These are phyloP conservation scores for Puccinia novopanici DNA, from an alignment of 1,284 basidiomycete genomes.

Conservation along the genomic window DNA sequence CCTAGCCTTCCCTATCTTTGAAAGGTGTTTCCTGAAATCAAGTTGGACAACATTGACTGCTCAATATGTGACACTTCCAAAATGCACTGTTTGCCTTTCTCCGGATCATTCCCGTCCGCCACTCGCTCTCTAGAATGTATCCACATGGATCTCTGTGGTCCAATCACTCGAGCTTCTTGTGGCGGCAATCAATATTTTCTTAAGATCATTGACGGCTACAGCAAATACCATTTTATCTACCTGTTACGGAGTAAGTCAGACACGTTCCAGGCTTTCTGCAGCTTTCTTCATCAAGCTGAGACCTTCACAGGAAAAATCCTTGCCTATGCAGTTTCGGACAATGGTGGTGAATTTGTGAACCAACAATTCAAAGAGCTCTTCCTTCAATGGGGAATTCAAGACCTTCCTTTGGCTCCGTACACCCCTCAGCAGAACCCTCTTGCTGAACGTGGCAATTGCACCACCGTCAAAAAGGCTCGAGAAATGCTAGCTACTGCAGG, in stretches of 20 bases:
- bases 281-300: background rate
- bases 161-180: background rate
- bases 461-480: background rate
- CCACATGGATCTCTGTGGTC: conserved; percentile 27
- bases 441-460: conserved; percentile 6
- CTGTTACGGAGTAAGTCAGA: conserved; percentile 10
- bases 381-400: background rate
- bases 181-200: conserved; percentile 11
- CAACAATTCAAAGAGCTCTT: background rate
- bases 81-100: background rate
- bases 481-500: background rate
- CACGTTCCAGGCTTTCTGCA: background rate
- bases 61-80: conserved; percentile 1
- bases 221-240: background rate
- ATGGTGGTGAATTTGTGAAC: conserved; percentile 15
- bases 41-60: background rate
- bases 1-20: conserved; percentile 11
- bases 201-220: conserved; percentile 17
- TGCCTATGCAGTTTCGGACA: conserved; percentile 1
- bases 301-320: background rate
- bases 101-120: background rate
- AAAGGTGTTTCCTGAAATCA: background rate
- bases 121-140: background rate
- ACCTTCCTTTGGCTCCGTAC: background rate
- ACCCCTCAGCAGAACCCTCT: conserved; percentile 12